Conservation (phyloP, 441 rosid genomes). For the Mallotus japonicus region DNA sequence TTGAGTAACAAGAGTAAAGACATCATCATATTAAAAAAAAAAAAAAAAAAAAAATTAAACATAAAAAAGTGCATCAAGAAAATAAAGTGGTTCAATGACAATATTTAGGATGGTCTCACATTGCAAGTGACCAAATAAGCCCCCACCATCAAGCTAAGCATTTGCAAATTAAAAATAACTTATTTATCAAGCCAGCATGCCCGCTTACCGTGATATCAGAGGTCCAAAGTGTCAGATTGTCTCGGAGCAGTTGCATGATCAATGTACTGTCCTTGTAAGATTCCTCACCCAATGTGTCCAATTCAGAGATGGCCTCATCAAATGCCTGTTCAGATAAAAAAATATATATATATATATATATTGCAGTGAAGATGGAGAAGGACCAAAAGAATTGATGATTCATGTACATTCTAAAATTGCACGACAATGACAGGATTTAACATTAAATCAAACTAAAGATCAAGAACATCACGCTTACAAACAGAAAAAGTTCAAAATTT, state of each 20-base stretch:
- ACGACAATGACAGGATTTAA: not conserved
- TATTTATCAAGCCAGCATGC: not conserved
- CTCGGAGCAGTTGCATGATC: conserved; percentile 97
- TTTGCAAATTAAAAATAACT: not conserved
- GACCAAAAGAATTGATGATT: not conserved
- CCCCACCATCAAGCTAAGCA: not conserved
- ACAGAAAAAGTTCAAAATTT: not conserved
- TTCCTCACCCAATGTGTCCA: conserved; percentile 90
- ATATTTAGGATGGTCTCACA: not conserved
- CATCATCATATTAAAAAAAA: too few species aligned
- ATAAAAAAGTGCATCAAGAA: not conserved
- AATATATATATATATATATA: not conserved
- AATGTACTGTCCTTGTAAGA: conserved; percentile 95
- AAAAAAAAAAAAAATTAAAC: not conserved
- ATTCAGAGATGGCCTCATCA: conserved; percentile 93
- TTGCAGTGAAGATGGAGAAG: not conserved
- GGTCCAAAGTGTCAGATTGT: conserved; percentile 93
- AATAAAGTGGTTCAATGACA: not conserved
- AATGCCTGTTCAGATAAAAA: conserved; percentile 52
- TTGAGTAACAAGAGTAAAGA: not conserved
- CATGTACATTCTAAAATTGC: not conserved
- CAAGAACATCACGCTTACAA: not conserved
- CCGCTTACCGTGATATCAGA: conserved; percentile 67
- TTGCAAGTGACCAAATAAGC: not conserved
- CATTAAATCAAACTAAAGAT: not conserved